These are phyloP conservation scores for Boletus fagicola DNA, from an alignment of 768 basidiomycete species.

Conservation along the genomic window DNA sequence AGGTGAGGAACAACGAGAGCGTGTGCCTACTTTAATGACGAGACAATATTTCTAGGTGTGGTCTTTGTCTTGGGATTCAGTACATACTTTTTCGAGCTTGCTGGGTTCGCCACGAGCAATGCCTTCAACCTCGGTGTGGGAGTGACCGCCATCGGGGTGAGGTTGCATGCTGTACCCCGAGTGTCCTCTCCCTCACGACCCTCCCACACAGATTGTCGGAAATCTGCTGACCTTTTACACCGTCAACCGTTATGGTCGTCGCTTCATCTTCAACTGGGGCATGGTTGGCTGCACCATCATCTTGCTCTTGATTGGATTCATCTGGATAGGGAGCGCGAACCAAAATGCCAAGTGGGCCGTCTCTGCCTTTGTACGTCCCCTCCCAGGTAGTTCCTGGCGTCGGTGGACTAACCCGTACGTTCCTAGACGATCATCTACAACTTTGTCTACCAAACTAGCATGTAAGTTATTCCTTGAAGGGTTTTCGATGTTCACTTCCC, in stretches of 20 bases:
- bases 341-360: slow-evolving; percentile 24
- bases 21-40: neutral
- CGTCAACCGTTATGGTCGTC: slow-evolving; percentile 24
- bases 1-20: slow-evolving; percentile 8
- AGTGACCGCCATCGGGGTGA: slow-evolving; percentile 28
- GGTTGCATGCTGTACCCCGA: neutral
- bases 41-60: slow-evolving; percentile 15
- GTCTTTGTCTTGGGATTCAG: slow-evolving; percentile 30
- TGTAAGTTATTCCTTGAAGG: slow-evolving; percentile 12
- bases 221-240: slow-evolving; percentile 28
- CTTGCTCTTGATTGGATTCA: slow-evolving; percentile 27
- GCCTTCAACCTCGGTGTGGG: slow-evolving; percentile 35
- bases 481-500: neutral
- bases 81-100: slow-evolving; percentile 38
- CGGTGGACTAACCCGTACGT: neutral
- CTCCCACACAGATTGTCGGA: slow-evolving; percentile 19
- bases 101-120: slow-evolving; percentile 28
- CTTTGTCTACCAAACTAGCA: slow-evolving; percentile 28
- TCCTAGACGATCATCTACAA: slow-evolving; percentile 31
- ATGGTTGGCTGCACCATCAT: slow-evolving; percentile 24
- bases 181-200: neutral
- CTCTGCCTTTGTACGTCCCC: slow-evolving; percentile 20
- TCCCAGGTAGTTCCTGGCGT: neutral
- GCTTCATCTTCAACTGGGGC: slow-evolving; percentile 30
- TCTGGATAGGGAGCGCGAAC: slow-evolving; percentile 19